Conservation (phyloP, 139 green algal genomes). For the Monoraphidium neglectum region DNA sequence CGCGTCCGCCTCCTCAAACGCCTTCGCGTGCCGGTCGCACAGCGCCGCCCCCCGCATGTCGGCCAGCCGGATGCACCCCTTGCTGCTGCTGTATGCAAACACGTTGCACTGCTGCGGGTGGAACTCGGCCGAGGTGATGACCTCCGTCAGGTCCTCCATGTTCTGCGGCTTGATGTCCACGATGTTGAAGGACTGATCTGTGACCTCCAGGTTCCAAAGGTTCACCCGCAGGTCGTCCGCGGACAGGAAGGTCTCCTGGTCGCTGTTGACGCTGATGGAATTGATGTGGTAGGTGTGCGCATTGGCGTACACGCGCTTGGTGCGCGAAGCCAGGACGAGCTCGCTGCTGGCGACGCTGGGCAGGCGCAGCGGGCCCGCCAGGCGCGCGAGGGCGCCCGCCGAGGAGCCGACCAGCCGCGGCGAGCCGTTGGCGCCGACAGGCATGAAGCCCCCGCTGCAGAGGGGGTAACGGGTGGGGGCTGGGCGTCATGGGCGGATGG, state of each 20-base stretch:
- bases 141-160: constrained; percentile 99
- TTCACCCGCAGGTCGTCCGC: constrained; percentile 94
- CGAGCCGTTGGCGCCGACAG: not conserved
- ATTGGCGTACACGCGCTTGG: constrained; percentile 83
- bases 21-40: constrained; percentile 86
- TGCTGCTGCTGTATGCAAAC: constrained; percentile 94
- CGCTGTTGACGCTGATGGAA: constrained; percentile 83
- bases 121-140: constrained; percentile 97
- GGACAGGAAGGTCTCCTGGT: constrained; percentile 97
- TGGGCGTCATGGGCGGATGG: too few relatives aligned
- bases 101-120: constrained; percentile 89
- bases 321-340: constrained; percentile 53
- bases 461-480: not conserved
- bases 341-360: constrained; percentile 43
- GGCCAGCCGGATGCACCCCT: constrained; percentile 93
- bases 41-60: constrained; percentile 92
- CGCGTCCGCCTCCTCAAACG: constrained; percentile 72
- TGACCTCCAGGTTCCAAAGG: constrained; percentile 96
- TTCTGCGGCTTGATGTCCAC: constrained; percentile 99
- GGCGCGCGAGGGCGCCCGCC: not conserved
- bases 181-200: constrained; percentile 94
- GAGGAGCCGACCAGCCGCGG: not conserved
- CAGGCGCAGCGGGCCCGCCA: not conserved
- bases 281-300: constrained; percentile 99
- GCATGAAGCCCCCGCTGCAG: not conserved